These are phyloP conservation scores for Carex scoparia DNA, from an alignment of 176 grass and related monocot species.

Conservation along the genomic window DNA sequence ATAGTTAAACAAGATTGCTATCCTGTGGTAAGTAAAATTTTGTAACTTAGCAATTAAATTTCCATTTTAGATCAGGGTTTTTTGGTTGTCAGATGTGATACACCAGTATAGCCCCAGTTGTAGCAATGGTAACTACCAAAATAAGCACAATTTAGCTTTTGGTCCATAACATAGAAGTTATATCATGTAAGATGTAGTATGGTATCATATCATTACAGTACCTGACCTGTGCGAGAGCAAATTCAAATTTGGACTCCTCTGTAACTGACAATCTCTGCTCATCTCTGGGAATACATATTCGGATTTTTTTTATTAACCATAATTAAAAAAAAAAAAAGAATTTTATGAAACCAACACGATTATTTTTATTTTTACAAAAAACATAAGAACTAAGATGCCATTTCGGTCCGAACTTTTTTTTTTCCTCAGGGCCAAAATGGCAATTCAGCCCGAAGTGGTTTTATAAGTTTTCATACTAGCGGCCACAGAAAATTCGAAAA, in stretches of 20 bases:
- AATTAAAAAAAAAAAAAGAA: no score
- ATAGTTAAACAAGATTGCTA: constrained; percentile 26
- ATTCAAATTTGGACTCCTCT: not conserved
- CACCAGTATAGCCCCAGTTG: not conserved
- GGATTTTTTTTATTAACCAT: no score
- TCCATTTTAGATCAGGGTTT: not conserved
- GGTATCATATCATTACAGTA: not conserved
- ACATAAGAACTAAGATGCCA: no score
- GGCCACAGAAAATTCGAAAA: no score
- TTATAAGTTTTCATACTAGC: no score
- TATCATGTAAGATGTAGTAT: not conserved
- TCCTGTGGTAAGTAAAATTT: constrained; percentile 6
- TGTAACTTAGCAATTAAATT: not conserved
- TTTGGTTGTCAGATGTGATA: not conserved
- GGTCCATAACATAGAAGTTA: not conserved
- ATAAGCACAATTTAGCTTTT: not conserved
- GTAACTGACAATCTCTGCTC: not conserved
- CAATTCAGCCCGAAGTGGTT: no score
- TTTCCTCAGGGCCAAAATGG: no score
- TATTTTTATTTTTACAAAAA: no score
- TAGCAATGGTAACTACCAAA: not conserved
- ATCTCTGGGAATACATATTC: not conserved
- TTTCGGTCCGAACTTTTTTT: no score
- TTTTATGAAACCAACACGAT: no score
- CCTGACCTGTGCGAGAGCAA: not conserved